Conservation (phyloP, 352 stramenopile genomes). For the Pythium sp. region DNA sequence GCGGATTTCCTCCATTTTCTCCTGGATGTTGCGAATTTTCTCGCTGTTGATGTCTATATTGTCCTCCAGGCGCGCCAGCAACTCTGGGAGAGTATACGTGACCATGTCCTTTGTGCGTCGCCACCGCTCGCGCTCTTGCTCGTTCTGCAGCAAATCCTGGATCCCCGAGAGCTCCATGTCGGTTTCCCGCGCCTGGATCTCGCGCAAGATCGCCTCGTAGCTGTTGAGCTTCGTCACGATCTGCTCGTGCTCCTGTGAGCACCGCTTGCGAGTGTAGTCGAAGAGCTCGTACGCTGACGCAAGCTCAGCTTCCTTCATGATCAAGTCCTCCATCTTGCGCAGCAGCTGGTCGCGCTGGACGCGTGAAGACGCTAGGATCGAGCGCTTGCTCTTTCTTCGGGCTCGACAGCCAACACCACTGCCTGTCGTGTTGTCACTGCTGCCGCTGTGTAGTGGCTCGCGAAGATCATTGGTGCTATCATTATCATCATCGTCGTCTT, state of each 20-base stretch:
- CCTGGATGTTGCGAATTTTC: slow-evolving; percentile 56
- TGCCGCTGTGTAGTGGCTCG: slow-evolving; percentile 9
- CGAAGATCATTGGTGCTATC: slow-evolving; percentile 13
- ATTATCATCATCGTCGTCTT: slow-evolving; percentile 25
- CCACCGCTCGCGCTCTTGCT: slow-evolving; percentile 44
- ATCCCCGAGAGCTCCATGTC: slow-evolving; percentile 16
- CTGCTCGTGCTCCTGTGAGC: slow-evolving; percentile 37
- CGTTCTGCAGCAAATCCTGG: slow-evolving; percentile 24
- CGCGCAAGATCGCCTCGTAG: slow-evolving; percentile 40
- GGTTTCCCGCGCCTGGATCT: slow-evolving; percentile 26
- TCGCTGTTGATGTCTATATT: slow-evolving; percentile 63
- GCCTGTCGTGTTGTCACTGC: not conserved
- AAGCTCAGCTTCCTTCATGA: slow-evolving; percentile 61
- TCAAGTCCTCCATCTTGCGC: slow-evolving; percentile 55
- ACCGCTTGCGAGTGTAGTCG: slow-evolving; percentile 49
- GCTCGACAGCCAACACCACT: not conserved
- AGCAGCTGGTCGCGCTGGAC: slow-evolving; percentile 54
- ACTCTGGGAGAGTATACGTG: slow-evolving; percentile 39
- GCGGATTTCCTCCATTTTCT: slow-evolving; percentile 54
- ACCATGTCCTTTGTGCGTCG: slow-evolving; percentile 56
- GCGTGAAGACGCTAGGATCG: slow-evolving; percentile 37
- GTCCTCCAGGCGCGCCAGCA: slow-evolving; percentile 50
- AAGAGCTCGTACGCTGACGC: slow-evolving; percentile 56
- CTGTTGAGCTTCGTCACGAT: slow-evolving; percentile 44
- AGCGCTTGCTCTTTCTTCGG: slow-evolving; percentile 13